Evolutionary conservation across 2,329 filamentous ascomycete genomes (phyloP).

Genomic region (Colletotrichum theobromicola): DNA sequence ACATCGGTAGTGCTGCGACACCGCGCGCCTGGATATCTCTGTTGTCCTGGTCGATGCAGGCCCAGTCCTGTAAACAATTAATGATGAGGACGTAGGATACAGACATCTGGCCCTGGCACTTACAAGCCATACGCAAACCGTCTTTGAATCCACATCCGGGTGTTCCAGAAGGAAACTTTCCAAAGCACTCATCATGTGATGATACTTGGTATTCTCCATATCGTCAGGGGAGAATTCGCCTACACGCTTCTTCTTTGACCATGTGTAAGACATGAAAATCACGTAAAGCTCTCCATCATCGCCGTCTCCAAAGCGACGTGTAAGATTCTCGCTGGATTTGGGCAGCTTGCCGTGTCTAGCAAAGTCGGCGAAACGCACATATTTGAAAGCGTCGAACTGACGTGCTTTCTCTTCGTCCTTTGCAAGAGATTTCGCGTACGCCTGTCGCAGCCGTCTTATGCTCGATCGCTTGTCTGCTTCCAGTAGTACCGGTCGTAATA

Average conservation of each 20-base stretch:
- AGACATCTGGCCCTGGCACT: neutral
- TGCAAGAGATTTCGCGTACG: conserved; percentile 26
- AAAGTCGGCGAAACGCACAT: conserved; percentile 33
- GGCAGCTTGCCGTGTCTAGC: conserved; percentile 27
- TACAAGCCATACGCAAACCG: conserved; percentile 31
- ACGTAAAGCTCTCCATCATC: conserved; percentile 24
- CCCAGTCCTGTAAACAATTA: conserved; percentile 27
- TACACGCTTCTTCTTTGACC: conserved; percentile 27
- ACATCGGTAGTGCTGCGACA: conserved; percentile 38
- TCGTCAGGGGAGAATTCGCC: conserved; percentile 31
- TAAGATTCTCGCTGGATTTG: conserved; percentile 26
- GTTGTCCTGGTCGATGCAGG: conserved; percentile 42
- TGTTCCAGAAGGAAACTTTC: conserved; percentile 25
- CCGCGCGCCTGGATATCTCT: conserved; percentile 28
- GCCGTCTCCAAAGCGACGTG: neutral
- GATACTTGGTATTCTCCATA: conserved; percentile 33
- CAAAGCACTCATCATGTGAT: conserved; percentile 32
- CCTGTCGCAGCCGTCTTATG: conserved; percentile 18
- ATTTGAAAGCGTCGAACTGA: conserved; percentile 32
- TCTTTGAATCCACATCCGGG: conserved; percentile 27
- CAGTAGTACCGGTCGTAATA: conserved; percentile 37
- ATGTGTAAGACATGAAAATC: conserved; percentile 41
- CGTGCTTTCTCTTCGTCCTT: conserved; percentile 25
- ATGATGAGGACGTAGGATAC: neutral
- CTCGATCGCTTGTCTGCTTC: conserved; percentile 20